phyloP scores from a whole-genome alignment of 345 rosid species.

The Eucalyptus shirleyi region DNA sequence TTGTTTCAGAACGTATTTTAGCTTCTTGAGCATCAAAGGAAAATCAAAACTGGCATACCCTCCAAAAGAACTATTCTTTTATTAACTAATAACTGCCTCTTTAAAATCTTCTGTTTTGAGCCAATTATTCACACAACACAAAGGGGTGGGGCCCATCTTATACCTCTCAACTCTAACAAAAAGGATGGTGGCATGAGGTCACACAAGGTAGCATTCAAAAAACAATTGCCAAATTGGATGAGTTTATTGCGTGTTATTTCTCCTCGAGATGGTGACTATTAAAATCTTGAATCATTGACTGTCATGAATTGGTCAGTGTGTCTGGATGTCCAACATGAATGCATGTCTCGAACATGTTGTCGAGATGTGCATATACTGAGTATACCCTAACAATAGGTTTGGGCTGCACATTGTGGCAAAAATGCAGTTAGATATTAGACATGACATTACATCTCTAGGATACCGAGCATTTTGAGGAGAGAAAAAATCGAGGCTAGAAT shows the following conservation, averaged over 20 bases:
- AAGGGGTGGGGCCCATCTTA: background rate
- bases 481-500: background rate
- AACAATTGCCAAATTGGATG: background rate
- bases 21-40: background rate
- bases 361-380: background rate
- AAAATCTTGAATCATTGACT: background rate
- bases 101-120: background rate
- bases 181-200: background rate
- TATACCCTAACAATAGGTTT: background rate
- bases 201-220: background rate
- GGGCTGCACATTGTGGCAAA: background rate
- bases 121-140: background rate
- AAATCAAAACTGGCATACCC: background rate
- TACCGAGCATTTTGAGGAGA: background rate
- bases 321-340: background rate
- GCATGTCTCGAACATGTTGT: background rate
- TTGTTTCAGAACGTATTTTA: background rate
- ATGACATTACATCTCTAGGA: background rate
- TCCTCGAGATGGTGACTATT: background rate
- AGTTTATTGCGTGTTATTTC: background rate
- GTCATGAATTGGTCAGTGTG: background rate
- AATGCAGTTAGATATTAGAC: background rate
- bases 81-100: background rate
- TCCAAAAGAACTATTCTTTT: background rate
- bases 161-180: background rate